Base-by-base conservation (phyloP, 257 asterid genomes). In the Salvia hispanica region DNA sequence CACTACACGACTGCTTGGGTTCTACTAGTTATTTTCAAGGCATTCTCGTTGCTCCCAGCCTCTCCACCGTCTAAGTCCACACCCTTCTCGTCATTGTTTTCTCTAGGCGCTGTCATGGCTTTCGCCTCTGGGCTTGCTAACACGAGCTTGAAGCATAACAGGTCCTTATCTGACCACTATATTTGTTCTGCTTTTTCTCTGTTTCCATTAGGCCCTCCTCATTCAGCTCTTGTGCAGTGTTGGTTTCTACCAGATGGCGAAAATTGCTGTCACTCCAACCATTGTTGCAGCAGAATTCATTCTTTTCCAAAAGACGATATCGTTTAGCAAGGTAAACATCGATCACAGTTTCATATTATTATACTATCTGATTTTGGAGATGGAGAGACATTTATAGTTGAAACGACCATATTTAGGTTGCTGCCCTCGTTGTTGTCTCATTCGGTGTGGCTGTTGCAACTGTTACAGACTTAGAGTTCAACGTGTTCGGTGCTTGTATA, bases 201-300 rank as follows among this genome's bases (percentile, higher is more conserved):
- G 25, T 53, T 53, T 21, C 13, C 1, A 53, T n/a, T 46, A 34
- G 51, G 15, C 43, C 56, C 7, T 77, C 48, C 82, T 83, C 69
- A 76, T 77, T 77, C 74, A 59, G n/a, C n/a, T n/a, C n/a, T 67
- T 72, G 43, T 72, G 81, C 92, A 91, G 98, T 70, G 95, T 89
- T 57, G 95, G 98, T 72, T 91, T 91, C 73, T 89, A 91, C 74
- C 96, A 91, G 86, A 91, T 89, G 98, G 95, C 98, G 21, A 91
- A 91, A 72, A 91, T 89, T 65, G 95, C 95, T 1, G 96, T 91
- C 75, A 91, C 96, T 62, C 95, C 98, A 28, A 89, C 96, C 64
- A 89, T 91, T 34, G 98, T 89, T 28, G 63, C 82, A 9, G 92
- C 94, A 2, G 96, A 91, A 62, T 91, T 87, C 65, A 6, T 82